A percentile compares a stretch with the other conserved stretches of the same genome.
These are phyloP conservation scores for Rhodotorula graminis DNA, from an alignment of 768 basidiomycete genomes.

Conservation along the genomic window DNA sequence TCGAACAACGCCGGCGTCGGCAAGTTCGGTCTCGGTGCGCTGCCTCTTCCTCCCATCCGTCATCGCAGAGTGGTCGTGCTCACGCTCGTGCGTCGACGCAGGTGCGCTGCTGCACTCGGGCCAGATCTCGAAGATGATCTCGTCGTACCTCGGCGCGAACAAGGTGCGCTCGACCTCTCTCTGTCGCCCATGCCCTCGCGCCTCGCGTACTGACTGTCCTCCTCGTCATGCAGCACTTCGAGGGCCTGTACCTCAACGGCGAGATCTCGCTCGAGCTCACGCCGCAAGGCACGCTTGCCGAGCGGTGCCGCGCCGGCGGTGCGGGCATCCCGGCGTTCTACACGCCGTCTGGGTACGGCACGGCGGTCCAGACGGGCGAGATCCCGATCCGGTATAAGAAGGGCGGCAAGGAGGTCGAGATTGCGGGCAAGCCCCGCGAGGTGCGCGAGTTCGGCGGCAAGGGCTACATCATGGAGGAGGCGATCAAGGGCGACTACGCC, in stretches of 20 bases:
- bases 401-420: conserved; percentile 64
- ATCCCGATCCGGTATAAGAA: conserved; percentile 66
- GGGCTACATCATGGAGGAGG: conserved; percentile 73
- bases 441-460: conserved; percentile 70
- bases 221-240: conserved; percentile 58
- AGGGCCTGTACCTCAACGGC: conserved; percentile 71
- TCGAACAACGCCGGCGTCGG: conserved; percentile 72
- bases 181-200: not conserved
- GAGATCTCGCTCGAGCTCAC: conserved; percentile 74
- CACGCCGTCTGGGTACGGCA: conserved; percentile 70
- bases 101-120: conserved; percentile 69
- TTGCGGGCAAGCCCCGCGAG: conserved; percentile 72
- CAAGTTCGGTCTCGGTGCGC: conserved; percentile 41
- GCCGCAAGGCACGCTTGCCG: conserved; percentile 84
- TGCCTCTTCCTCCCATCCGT: too few relatives aligned
- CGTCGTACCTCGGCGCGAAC: conserved; percentile 74
- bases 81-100: conserved; percentile 43
- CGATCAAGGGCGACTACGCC: conserved; percentile 54
- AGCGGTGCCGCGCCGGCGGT: conserved; percentile 80
- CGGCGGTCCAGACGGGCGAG: conserved; percentile 37
- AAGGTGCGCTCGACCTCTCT: conserved; percentile 46
- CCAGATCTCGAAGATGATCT: conserved; percentile 76
- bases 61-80: not conserved
- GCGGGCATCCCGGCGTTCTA: conserved; percentile 91
- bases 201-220: not conserved